Percentiles rank a stretch among this genome's conserved stretches.
Evolutionary conservation across 331 rosid species (phyloP).

Genomic region (Ulmus americana): DNA sequence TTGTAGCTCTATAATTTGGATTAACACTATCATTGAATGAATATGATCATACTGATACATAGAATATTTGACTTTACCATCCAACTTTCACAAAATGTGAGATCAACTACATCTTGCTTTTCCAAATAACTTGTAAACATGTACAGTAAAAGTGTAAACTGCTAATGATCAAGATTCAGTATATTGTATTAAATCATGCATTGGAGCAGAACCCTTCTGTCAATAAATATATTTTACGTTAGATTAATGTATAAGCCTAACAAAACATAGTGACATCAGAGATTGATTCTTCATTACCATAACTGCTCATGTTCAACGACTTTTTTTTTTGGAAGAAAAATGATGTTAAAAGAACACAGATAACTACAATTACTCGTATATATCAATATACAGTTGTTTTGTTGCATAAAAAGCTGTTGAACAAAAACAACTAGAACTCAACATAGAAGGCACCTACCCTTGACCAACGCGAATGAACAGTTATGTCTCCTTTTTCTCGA

Average conservation of each 20-base stretch:
- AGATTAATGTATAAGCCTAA: neutral
- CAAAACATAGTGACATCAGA: neutral
- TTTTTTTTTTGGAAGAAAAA: neutral
- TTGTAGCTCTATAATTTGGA: no score
- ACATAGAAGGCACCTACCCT: conserved; percentile 54
- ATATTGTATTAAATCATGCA: neutral
- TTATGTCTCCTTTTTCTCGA: conserved; percentile 66
- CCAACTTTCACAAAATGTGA: neutral
- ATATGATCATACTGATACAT: no score
- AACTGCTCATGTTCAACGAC: neutral
- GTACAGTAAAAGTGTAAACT: neutral
- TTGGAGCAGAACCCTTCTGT: neutral
- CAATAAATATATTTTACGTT: no score
- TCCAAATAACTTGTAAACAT: neutral
- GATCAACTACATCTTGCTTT: neutral
- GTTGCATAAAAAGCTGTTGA: conserved; percentile 10
- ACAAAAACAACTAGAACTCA: conserved; percentile 14
- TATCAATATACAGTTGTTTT: neutral
- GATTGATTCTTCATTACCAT: neutral
- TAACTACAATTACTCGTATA: neutral
- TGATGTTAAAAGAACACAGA: neutral
- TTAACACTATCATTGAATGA: no score
- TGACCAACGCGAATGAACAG: conserved; percentile 85
- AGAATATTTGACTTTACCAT: neutral
- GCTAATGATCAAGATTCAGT: neutral